Percentiles rank a stretch among this genome's conserved stretches.
Evolutionary conservation across 192 early-diverging fungal genomes (phyloP).

Genomic region (Diversispora epigaea): DNA sequence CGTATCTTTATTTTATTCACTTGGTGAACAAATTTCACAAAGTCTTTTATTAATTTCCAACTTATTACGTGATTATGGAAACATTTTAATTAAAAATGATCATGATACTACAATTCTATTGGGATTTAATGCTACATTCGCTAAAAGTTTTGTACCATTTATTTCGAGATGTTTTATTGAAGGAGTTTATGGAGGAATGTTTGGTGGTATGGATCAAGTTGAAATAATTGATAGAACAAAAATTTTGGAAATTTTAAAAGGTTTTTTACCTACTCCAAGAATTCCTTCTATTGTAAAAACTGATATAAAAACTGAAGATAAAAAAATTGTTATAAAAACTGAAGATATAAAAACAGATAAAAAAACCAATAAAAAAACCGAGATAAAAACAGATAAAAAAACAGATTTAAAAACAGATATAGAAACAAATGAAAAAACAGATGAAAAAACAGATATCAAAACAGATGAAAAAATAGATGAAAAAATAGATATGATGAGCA

Average conservation of each 20-base stretch:
- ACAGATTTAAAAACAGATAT: too few relatives aligned
- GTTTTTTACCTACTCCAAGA: conserved; percentile 17
- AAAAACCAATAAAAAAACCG: too few relatives aligned
- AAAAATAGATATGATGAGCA: too few relatives aligned
- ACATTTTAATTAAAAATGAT: conserved; percentile 5
- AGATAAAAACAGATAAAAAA: too few relatives aligned
- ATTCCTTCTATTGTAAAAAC: background rate
- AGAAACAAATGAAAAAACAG: too few relatives aligned
- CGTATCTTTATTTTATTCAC: conserved; percentile 36
- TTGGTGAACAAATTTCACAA: conserved; percentile 12
- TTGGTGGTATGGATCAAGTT: background rate
- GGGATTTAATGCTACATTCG: conserved; percentile 28
- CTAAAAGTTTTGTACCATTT: conserved; percentile 31
- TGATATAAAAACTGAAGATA: too few relatives aligned
- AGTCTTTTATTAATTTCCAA: conserved; percentile 18
- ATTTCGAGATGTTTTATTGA: conserved; percentile 43
- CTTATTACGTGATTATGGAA: conserved; percentile 16
- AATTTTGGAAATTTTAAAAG: conserved; percentile 25
- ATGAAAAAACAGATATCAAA: too few relatives aligned
- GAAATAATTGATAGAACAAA: background rate
- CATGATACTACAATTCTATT: conserved; percentile 10
- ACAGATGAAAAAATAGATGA: too few relatives aligned
- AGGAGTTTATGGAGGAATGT: conserved; percentile 45
- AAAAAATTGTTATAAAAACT: too few relatives aligned
- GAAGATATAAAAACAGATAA: too few relatives aligned